These are phyloP conservation scores for Madurella fahalii DNA, from an alignment of 2,329 filamentous ascomycete genomes.

Conservation along the genomic window DNA sequence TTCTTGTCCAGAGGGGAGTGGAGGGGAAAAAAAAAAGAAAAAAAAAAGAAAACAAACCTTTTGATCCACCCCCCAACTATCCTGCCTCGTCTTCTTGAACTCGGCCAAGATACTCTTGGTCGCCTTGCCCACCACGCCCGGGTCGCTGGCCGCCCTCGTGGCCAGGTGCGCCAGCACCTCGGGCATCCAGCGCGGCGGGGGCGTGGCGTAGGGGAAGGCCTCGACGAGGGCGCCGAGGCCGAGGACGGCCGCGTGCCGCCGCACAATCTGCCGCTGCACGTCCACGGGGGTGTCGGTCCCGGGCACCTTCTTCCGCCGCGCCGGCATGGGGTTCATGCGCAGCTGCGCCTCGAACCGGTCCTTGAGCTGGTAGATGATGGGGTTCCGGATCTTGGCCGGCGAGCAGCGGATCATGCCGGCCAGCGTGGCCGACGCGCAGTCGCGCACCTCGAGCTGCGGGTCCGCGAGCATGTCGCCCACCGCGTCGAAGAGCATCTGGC, in stretches of 20 bases:
- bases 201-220: conserved; percentile 93
- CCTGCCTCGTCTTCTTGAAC: conserved; percentile 99
- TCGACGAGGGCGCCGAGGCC: conserved; percentile 88
- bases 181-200: conserved; percentile 90
- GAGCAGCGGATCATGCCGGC: conserved; percentile 98
- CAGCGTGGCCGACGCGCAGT: conserved; percentile 85
- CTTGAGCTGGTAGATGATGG: conserved; percentile 72
- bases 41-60: conserved; percentile 63
- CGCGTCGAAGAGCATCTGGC: conserved; percentile 78
- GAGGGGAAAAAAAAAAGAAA: no score
- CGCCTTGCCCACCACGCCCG: conserved; percentile 89
- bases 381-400: conserved; percentile 70
- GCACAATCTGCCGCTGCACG: conserved; percentile 71
- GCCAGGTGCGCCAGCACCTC: conserved; percentile 85
- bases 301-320: conserved; percentile 54
- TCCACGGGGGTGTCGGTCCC: conserved; percentile 68
- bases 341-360: conserved; percentile 74
- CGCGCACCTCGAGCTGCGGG: conserved; percentile 85
- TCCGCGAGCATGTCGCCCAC: conserved; percentile 96
- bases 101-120: conserved; percentile 92
- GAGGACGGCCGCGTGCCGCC: conserved; percentile 84
- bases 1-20: neutral
- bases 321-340: conserved; percentile 77
- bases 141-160: conserved; percentile 78
- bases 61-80: conserved; percentile 96